Evolutionary conservation across 2,329 filamentous ascomycete genomes (phyloP).

Genomic region (Zelopaecilomyces penicillatus): DNA sequence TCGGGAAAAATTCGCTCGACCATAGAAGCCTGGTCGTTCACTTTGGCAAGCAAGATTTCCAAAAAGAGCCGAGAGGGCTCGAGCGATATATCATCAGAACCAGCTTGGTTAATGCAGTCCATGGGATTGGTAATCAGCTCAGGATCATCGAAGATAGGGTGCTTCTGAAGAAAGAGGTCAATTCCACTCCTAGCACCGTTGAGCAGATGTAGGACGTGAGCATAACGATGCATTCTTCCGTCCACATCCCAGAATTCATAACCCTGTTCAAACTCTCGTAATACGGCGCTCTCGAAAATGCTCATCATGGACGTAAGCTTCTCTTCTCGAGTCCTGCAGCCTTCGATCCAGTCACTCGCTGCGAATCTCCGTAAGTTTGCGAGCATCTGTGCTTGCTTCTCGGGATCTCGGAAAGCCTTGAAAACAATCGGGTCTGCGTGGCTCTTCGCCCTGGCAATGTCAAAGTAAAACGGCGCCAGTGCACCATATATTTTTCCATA

Average conservation of each 20-base stretch:
- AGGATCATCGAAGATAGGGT: conserved; percentile 70
- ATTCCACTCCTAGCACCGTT: conserved; percentile 73
- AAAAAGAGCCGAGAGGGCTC: conserved; percentile 80
- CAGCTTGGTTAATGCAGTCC: conserved; percentile 68
- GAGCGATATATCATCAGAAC: conserved; percentile 61
- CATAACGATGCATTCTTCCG: conserved; percentile 81
- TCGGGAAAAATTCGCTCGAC: conserved; percentile 78
- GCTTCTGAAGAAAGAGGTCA: conserved; percentile 82
- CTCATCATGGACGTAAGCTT: conserved; percentile 65
- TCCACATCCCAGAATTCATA: conserved; percentile 85
- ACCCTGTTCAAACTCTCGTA: conserved; percentile 87
- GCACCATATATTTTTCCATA: conserved; percentile 88
- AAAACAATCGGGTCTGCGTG: conserved; percentile 80
- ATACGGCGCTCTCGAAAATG: conserved; percentile 83
- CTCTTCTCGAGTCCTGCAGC: conserved; percentile 62
- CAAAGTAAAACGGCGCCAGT: conserved; percentile 79
- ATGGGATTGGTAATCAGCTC: conserved; percentile 59
- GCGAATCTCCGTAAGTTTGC: conserved; percentile 71
- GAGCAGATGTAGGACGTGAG: conserved; percentile 71
- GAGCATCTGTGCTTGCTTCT: conserved; percentile 84
- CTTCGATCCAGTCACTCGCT: conserved; percentile 70
- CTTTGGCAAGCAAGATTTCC: conserved; percentile 59
- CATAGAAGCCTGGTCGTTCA: conserved; percentile 74
- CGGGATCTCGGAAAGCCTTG: conserved; percentile 76
- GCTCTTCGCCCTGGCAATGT: conserved; percentile 62